These are phyloP conservation scores for Coccomyxa subellipsoidea DNA, from an alignment of 163 green algal species.

Conservation along the genomic window DNA sequence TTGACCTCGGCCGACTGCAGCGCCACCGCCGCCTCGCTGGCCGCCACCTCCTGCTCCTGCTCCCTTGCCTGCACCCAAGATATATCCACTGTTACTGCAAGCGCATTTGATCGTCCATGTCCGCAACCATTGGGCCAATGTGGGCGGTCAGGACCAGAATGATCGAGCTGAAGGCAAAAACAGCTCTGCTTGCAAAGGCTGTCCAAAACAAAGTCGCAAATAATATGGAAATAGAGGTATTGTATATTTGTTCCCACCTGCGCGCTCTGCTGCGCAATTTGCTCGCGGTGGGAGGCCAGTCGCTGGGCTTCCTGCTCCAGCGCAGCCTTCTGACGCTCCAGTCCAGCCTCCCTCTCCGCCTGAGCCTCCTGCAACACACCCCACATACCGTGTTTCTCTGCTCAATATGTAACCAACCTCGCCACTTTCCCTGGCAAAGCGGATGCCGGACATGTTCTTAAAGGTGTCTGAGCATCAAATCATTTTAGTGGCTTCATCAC, in stretches of 20 bases:
- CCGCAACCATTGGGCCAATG: background rate
- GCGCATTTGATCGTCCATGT: no score
- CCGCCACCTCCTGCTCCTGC: constrained; percentile 9
- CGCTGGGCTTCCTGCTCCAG: background rate
- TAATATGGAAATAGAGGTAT: background rate
- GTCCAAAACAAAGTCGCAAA: background rate
- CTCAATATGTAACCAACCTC: no score
- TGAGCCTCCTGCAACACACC: background rate
- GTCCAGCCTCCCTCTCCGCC: background rate
- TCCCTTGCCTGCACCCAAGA: constrained; percentile 9
- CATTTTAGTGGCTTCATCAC: no score
- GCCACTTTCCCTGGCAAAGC: no score
- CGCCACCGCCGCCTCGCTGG: background rate
- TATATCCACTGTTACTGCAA: no score
- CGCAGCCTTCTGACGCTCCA: background rate
- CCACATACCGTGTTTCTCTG: no score
- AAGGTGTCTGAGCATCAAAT: no score
- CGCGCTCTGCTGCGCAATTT: background rate
- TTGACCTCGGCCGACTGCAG: constrained; percentile 8
- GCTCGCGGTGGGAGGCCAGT: background rate
- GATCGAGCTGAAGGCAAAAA: no score
- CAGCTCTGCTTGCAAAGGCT: no score
- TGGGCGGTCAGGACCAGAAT: no score
- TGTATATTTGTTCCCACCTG: background rate
- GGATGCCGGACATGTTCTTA: no score